Conservation (phyloP, 2,329 filamentous ascomycete genomes). For the Gaeumannomyces sp. region DNA sequence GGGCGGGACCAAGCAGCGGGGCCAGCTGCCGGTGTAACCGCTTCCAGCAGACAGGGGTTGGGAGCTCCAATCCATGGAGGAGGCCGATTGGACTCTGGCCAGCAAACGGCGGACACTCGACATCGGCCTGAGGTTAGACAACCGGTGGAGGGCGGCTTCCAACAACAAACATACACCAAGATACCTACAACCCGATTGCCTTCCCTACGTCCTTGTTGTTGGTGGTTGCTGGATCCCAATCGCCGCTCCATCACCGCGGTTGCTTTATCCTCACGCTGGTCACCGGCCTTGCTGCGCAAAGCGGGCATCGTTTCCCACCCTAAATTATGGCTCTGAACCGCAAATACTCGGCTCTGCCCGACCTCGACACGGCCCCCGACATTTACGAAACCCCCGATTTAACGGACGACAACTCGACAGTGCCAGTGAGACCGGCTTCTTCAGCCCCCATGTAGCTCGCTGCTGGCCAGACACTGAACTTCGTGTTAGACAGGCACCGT, state of each 20-base stretch:
- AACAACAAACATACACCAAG: background rate
- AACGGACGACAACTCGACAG: constrained; percentile 81
- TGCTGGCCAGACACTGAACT: background rate
- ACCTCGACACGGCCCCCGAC: constrained; percentile 84
- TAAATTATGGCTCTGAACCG: constrained; percentile 63
- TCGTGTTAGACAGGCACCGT: constrained; percentile 44
- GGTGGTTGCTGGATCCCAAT: background rate
- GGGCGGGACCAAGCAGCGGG: too few species aligned
- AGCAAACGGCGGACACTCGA: background rate
- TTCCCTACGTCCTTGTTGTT: background rate
- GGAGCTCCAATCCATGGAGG: background rate
- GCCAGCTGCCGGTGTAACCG: background rate
- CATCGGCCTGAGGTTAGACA: background rate
- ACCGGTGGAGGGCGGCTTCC: too few species aligned
- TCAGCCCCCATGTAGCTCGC: background rate
- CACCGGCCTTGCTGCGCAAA: background rate
- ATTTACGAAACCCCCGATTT: constrained; percentile 95
- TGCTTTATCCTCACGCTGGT: background rate
- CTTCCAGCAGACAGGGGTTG: background rate
- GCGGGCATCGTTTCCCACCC: background rate
- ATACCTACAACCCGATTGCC: background rate
- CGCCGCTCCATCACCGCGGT: too few species aligned
- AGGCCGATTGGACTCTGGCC: too few species aligned
- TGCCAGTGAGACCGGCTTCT: constrained; percentile 54
- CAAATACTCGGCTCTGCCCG: constrained; percentile 77